Base-by-base conservation (phyloP, 176 grass and related monocot species). In the Rhynchospora pubera region DNA sequence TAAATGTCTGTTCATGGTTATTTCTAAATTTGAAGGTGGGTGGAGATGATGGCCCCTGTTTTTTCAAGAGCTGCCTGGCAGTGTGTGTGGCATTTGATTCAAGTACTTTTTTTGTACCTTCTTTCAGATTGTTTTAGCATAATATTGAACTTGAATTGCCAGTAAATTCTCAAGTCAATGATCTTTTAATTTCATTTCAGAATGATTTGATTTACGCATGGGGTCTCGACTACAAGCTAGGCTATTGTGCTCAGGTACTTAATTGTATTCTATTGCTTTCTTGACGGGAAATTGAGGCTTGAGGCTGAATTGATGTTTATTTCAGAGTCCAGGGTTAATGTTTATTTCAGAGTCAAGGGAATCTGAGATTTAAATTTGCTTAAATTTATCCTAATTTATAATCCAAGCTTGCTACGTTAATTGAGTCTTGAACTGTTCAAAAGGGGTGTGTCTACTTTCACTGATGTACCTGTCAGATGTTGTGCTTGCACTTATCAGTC, bases 1-100 rank as follows among this genome's bases (percentile, higher is more conserved):
- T 72, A 59, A 30, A 32, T 47, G 1, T 18, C 13, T 2, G 48
- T 6, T 66, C 32, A 32, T 3, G 13, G 23, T 55, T 32, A 55
- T 55, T 77, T 77, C 50, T 77, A 53, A 82, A 67, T 65, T 82
- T 86, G 65, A 75, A 91, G 89, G 45, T 97, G 91, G 91, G 94
- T 94, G 76, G 94, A 97, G 85, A 92, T 94, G 90, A 97, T 97
- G 94, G 92, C 88, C 24, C 94, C 94, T 11, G 94, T 97, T 24
- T 94, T 97, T 82, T 92, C 94, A 16, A 89, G 81, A 57, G 69
- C 85, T 65, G 86, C 94, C 14, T 97, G 94, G 94, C 86, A 86
- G 13, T 97, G 94, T 62, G 81, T 80, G 56, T 97, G 94, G 94
- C 88, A 86, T 84, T 90, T 97, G 88, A 85, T 97, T 87, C 92